Percentiles rank a stretch among this genome's conserved stretches.
Conservation (phyloP, 2,329 filamentous ascomycete species). For the Curvularia eragrostidis region DNA sequence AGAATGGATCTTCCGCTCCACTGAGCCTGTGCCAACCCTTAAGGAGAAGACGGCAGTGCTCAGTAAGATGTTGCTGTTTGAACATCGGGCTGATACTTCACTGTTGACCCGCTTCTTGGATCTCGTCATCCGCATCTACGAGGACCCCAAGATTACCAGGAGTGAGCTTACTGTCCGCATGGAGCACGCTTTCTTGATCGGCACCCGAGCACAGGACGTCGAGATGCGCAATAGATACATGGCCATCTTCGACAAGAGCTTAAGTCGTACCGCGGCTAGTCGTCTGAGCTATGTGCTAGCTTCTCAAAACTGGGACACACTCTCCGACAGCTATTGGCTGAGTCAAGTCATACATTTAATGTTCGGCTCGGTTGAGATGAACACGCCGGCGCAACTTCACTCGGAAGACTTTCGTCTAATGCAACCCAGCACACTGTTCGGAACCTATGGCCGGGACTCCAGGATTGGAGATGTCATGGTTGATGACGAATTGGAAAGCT, state of each 20-base stretch:
- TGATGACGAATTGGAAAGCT: conserved; percentile 80
- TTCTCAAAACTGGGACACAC: conserved; percentile 95
- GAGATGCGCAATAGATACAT: conserved; percentile 98
- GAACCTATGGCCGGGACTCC: conserved; percentile 74
- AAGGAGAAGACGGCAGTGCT: conserved; percentile 99
- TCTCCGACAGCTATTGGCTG: conserved; percentile 95
- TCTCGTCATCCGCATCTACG: conserved; percentile 96
- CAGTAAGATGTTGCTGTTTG: conserved; percentile 98
- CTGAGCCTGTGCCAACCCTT: conserved; percentile 92
- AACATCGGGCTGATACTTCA: conserved; percentile 79
- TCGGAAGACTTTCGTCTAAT: conserved; percentile 82
- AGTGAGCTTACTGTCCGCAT: conserved; percentile 96
- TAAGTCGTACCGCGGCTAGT: conserved; percentile 90
- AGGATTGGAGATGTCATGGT: conserved; percentile 70
- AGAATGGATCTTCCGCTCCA: conserved; percentile 93
- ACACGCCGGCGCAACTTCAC: conserved; percentile 77
- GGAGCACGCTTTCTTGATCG: conserved; percentile 97
- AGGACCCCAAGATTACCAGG: conserved; percentile 92
- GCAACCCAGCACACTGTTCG: conserved; percentile 75
- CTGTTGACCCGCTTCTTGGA: conserved; percentile 93
- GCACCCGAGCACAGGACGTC: conserved; percentile 89
- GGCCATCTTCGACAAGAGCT: conserved; percentile 91
- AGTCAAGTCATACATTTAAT: conserved; percentile 93
- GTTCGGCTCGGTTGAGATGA: conserved; percentile 88
- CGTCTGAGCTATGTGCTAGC: conserved; percentile 87